Conservation (phyloP, 768 basidiomycete species). For the Lactifluus hygrophoroides region DNA sequence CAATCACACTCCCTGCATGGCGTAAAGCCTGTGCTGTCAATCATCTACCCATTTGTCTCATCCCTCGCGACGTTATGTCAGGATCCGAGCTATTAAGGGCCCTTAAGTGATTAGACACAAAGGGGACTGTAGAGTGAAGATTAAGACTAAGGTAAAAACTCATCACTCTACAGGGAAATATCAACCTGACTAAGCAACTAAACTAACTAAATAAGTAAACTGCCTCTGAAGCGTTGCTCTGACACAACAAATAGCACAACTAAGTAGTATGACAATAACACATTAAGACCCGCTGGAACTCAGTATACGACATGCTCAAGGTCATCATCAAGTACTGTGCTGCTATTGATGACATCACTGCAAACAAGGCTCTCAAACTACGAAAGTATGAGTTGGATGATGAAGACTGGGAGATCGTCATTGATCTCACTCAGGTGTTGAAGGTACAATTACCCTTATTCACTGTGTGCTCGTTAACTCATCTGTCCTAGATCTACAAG, state of each 20-base stretch:
- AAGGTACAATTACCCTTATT: not conserved
- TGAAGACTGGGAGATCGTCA: not conserved
- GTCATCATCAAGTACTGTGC: not conserved
- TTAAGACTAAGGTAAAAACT: too few relatives aligned
- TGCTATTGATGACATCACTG: not conserved
- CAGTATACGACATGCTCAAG: not conserved
- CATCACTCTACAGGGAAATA: too few relatives aligned
- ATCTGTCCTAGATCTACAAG: not conserved
- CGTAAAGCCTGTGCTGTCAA: too few relatives aligned
- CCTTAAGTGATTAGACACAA: too few relatives aligned
- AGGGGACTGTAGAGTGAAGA: too few relatives aligned
- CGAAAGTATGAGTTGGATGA: not conserved
- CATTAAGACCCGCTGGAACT: not conserved
- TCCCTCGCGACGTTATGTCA: not conserved
- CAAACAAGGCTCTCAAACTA: not conserved
- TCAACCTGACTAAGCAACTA: too few relatives aligned
- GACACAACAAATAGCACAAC: too few relatives aligned
- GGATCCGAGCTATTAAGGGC: too few relatives aligned
- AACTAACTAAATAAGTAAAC: too few relatives aligned
- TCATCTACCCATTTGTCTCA: not conserved
- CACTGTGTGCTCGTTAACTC: too few relatives aligned
- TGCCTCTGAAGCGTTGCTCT: too few relatives aligned
- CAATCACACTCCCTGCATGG: not conserved
- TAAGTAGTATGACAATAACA: too few relatives aligned
- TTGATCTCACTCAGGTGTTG: not conserved